These are phyloP conservation scores for Aspergillus carbonarius DNA, from an alignment of 2,329 filamentous ascomycete species.

Conservation along the genomic window DNA sequence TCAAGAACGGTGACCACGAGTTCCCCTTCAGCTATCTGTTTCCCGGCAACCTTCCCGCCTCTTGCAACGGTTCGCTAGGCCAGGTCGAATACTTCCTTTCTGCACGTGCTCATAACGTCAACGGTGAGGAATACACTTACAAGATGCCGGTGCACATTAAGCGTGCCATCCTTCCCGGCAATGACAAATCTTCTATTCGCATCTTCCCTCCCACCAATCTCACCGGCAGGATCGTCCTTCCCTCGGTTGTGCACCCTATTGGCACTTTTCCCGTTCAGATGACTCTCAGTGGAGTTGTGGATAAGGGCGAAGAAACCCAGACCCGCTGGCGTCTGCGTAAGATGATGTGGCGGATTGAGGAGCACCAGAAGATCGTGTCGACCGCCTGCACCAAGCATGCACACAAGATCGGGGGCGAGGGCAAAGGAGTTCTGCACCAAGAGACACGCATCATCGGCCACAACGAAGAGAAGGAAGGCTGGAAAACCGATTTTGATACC, in stretches of 20 bases:
- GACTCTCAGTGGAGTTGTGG: constrained; percentile 81
- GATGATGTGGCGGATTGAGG: constrained; percentile 89
- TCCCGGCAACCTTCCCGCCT: constrained; percentile 80
- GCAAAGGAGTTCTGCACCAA: constrained; percentile 71
- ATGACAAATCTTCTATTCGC: constrained; percentile 84
- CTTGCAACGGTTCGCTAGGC: constrained; percentile 70
- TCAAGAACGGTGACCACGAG: constrained; percentile 61
- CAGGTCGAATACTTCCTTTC: constrained; percentile 76
- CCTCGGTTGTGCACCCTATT: constrained; percentile 80
- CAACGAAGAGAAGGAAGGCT: constrained; percentile 79
- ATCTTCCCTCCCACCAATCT: constrained; percentile 97
- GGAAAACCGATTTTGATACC: constrained; percentile 76
- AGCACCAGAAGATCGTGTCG: constrained; percentile 75
- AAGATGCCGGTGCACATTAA: constrained; percentile 69
- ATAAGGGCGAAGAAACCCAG: constrained; percentile 65
- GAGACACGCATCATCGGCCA: constrained; percentile 76
- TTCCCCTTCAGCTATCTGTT: constrained; percentile 90
- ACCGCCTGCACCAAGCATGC: constrained; percentile 77
- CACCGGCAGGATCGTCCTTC: constrained; percentile 78
- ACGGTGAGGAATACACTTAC: constrained; percentile 63
- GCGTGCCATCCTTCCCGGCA: constrained; percentile 74
- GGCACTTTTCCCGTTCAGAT: constrained; percentile 77
- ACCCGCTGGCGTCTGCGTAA: constrained; percentile 89
- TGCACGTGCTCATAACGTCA: constrained; percentile 63
- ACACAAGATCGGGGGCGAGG: constrained; percentile 61